Conservation (phyloP, 345 rosid genomes). For the Brassica napus region DNA sequence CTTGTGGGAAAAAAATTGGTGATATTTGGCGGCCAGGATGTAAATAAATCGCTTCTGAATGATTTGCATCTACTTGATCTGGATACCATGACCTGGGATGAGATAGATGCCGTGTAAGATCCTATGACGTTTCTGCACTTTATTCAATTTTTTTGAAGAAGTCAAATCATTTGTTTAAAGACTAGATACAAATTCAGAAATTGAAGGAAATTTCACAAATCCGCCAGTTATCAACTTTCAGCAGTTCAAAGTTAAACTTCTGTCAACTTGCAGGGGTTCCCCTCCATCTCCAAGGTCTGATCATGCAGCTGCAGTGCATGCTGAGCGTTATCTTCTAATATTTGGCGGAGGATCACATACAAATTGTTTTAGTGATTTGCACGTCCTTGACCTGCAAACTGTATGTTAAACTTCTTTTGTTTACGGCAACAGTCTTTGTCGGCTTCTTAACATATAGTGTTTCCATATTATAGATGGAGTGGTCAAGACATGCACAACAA, state of each 20-base stretch:
- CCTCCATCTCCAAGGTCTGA: conserved; percentile 97
- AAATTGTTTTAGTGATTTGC: conserved; percentile 85
- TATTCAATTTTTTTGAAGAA: conserved; percentile 17
- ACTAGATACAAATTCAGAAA: neutral
- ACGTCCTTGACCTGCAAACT: conserved; percentile 85
- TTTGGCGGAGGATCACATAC: conserved; percentile 95
- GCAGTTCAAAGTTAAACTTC: neutral
- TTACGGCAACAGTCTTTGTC: conserved; percentile 2
- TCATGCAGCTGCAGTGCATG: conserved; percentile 93
- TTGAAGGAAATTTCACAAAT: conserved; percentile 2
- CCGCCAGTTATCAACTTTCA: neutral
- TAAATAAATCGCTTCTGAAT: conserved; percentile 74
- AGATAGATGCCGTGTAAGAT: conserved; percentile 83
- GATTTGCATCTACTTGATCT: conserved; percentile 92
- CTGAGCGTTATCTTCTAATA: conserved; percentile 87
- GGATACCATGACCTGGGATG: conserved; percentile 96
- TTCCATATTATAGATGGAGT: conserved; percentile 66
- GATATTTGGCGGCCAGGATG: conserved; percentile 94
- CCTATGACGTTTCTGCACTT: neutral
- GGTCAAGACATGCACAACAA: conserved; percentile 90
- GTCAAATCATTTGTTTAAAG: neutral
- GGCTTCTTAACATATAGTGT: conserved; percentile 14
- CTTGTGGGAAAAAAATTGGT: conserved; percentile 77
- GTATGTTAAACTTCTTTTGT: conserved; percentile 52
- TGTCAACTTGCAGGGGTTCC: conserved; percentile 57